These are phyloP conservation scores for Pseudocercospora vitis DNA, from an alignment of 2,329 filamentous ascomycete genomes.

Conservation along the genomic window DNA sequence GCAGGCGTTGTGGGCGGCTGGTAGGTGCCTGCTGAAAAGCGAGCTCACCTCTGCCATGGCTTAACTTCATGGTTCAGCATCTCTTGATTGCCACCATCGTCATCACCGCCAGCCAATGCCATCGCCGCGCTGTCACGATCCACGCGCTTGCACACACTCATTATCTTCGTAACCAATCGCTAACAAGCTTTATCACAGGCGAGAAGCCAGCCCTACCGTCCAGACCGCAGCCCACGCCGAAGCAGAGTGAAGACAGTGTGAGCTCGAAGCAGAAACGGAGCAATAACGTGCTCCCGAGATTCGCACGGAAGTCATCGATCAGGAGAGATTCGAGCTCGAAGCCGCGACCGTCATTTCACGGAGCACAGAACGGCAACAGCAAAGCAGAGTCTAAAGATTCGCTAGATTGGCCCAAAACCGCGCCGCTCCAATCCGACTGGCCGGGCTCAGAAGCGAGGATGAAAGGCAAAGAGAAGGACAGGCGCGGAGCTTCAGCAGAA, in stretches of 20 bases:
- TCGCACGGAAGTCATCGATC: constrained; percentile 26
- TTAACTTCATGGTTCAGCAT: background rate
- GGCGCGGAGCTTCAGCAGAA: constrained; percentile 38
- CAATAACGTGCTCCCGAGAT: constrained; percentile 32
- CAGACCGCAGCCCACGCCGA: constrained; percentile 30
- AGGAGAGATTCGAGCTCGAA: constrained; percentile 36
- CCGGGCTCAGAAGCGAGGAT: constrained; percentile 28
- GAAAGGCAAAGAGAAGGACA: constrained; percentile 29
- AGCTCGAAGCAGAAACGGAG: constrained; percentile 24
- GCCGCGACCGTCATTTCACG: constrained; percentile 23
- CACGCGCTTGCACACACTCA: background rate
- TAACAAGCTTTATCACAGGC: constrained; percentile 21
- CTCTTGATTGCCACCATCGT: background rate
- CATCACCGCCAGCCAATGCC: background rate
- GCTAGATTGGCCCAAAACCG: constrained; percentile 32
- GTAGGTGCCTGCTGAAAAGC: background rate
- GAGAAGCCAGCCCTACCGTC: constrained; percentile 20
- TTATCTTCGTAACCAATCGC: background rate
- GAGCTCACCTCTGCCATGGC: background rate
- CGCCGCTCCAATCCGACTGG: constrained; percentile 32
- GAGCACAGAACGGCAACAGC: constrained; percentile 17
- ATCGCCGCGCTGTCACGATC: no score
- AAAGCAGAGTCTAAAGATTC: constrained; percentile 22
- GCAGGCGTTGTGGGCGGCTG: background rate
- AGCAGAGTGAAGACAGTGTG: constrained; percentile 33